These are phyloP conservation scores for Capsicum baccatum DNA, from an alignment of 257 asterid genomes.

Conservation along the genomic window DNA sequence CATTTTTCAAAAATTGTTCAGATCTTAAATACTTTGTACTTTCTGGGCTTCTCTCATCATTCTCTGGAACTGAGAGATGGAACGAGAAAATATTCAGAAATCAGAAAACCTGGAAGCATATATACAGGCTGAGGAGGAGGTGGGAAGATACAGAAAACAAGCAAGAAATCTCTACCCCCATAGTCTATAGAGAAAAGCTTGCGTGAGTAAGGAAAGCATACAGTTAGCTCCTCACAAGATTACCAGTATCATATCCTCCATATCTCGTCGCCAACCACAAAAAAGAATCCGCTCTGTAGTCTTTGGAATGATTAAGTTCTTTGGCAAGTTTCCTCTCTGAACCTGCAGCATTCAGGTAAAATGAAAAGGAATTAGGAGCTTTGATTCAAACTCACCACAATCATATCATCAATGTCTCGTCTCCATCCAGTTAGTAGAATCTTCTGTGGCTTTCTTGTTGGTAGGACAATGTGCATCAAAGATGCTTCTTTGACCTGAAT, in stretches of 20 bases:
- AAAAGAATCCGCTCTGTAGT: slow-evolving; percentile 84
- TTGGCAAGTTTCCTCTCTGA: slow-evolving; percentile 69
- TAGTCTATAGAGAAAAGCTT: slow-evolving; percentile 38
- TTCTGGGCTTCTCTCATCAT: slow-evolving; percentile 27
- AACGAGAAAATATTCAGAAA: slow-evolving; percentile 28
- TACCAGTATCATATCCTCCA: slow-evolving; percentile 96
- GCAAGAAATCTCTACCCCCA: slow-evolving; percentile 39
- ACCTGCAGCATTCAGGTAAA: slow-evolving; percentile 87
- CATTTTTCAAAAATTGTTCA: slow-evolving; percentile 23
- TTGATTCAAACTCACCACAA: slow-evolving; percentile 82
- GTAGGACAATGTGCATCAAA: slow-evolving; percentile 67
- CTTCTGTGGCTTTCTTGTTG: slow-evolving; percentile 92
- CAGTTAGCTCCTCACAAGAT: slow-evolving; percentile 47
- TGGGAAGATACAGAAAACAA: slow-evolving; percentile 39
- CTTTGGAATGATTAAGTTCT: slow-evolving; percentile 62
- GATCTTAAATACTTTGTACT: slow-evolving; percentile 17
- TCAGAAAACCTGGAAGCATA: slow-evolving; percentile 35
- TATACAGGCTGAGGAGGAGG: slow-evolving; percentile 32
- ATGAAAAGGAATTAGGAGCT: slow-evolving; percentile 76
- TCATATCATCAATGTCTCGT: slow-evolving; percentile 96
- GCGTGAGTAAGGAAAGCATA: slow-evolving; percentile 47
- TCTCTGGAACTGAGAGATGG: slow-evolving; percentile 26
- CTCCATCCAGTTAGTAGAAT: slow-evolving; percentile 98
- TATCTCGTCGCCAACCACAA: slow-evolving; percentile 96
- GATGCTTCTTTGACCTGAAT: slow-evolving; percentile 91